Percentiles rank a stretch among this genome's conserved stretches.
phyloP scores from a whole-genome alignment of 116 monocot species.

The Phalaenopsis hybrid region DNA sequence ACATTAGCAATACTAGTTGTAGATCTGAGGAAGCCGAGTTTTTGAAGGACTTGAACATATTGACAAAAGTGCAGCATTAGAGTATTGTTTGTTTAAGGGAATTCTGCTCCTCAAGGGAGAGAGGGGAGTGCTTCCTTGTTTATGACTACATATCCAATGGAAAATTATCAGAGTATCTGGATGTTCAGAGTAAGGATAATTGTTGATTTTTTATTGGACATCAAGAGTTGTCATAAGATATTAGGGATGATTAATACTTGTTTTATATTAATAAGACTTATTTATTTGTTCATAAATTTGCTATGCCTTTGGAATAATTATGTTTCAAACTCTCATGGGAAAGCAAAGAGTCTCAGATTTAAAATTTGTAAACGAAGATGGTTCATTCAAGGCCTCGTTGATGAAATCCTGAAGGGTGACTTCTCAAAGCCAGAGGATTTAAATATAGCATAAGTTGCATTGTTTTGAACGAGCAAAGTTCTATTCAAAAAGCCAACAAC shows the following conservation, averaged over 20 bases:
- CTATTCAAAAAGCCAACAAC: constrained; percentile 20
- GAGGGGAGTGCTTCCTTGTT: constrained; percentile 34
- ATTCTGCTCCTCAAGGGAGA: constrained; percentile 28
- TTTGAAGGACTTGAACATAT: constrained; percentile 22
- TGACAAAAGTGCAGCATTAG: constrained; percentile 15
- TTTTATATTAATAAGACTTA: too few relatives aligned
- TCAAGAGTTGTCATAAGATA: constrained; percentile 13
- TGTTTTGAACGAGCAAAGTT: constrained; percentile 18
- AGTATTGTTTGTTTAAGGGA: constrained; percentile 21
- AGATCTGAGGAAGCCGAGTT: constrained; percentile 30
- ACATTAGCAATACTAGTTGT: constrained; percentile 30
- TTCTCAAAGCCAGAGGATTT: constrained; percentile 12
- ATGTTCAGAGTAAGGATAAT: constrained; percentile 9
- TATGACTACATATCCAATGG: constrained; percentile 26
- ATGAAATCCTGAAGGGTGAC: neutral
- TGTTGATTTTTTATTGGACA: constrained; percentile 22
- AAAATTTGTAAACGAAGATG: neutral
- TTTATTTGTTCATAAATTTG: too few relatives aligned
- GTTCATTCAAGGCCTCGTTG: neutral
- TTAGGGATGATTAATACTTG: too few relatives aligned
- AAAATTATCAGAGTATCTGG: constrained; percentile 21
- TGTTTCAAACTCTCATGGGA: constrained; percentile 23
- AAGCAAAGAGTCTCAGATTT: neutral
- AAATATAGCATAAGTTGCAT: constrained; percentile 20
- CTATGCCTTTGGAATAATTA: constrained; percentile 19